Base-by-base conservation (phyloP, 257 asterid species). In the Petunia secreta region DNA sequence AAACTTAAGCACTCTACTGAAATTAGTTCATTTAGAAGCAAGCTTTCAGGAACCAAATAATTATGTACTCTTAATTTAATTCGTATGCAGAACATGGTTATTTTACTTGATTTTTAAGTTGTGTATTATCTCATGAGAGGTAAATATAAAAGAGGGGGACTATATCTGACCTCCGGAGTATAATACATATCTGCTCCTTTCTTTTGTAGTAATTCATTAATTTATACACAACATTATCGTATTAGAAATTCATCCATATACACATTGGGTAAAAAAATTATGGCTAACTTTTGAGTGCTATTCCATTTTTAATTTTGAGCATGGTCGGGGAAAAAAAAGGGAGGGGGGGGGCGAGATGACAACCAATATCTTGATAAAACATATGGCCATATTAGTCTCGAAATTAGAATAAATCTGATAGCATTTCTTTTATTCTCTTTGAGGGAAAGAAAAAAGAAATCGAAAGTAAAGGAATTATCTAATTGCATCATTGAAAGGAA, bases 1-100 rank as follows among this genome's bases (percentile, higher is more conserved):
- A 73, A 50, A 73, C 43, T 34, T n/a, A 50, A 50, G 77, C 46
- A 73, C 34, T 69, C n/a, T 9, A 38, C 48, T 65, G 39, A 39
- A 63, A 39, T 9, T 63, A 63, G 48, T 63, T 63, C 46, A 37
- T 37, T 46, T 37, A 63, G 11, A 37, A 37, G 1, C 50, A 13
- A 41, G 39, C 5, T 38, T 62, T 15, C 10, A 50, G 78, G 62
- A 73, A 50, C 62, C 13, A 50, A 73, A 50, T 50, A 50, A 50
- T 34, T 36, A 4, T 73, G 62, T 62, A 73, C 25, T 25, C 25
- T 25, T 25, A 25, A 25, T 25, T 25, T 25, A 25, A 25, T 25
- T 25, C 25, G 25, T 25, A 25, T 25, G 25, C 25, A 25, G 25
- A 25, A 25, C 25, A 25, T 25, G 25, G 25, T 25, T 25, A 25